These are phyloP conservation scores for Mytilinidion resinicola DNA, from an alignment of 495 filamentous ascomycete species.

Conservation along the genomic window DNA sequence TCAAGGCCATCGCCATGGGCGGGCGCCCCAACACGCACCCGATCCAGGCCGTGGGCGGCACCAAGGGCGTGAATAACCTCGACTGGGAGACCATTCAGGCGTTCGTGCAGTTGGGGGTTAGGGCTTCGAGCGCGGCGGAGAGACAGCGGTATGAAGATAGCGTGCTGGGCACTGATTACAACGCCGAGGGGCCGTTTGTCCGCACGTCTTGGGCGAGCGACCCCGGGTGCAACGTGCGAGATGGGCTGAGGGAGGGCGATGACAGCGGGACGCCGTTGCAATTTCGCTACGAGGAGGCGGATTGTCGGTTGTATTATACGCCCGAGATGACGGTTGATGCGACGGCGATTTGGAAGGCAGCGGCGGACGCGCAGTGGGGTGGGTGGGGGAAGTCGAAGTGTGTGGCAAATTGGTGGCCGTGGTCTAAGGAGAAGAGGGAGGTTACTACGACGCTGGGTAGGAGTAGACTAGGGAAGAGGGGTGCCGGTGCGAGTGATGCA, in stretches of 20 bases:
- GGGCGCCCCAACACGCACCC: slow-evolving; percentile 50
- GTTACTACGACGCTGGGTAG: slow-evolving; percentile 12
- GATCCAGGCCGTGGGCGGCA: slow-evolving; percentile 59
- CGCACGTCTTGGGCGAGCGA: slow-evolving; percentile 4
- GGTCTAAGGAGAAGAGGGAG: slow-evolving; percentile 2
- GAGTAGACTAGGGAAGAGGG: background rate
- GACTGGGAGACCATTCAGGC: slow-evolving; percentile 17
- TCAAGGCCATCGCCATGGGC: slow-evolving; percentile 56
- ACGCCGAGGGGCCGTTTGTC: slow-evolving; percentile 1
- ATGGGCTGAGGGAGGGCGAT: slow-evolving; percentile 30
- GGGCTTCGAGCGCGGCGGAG: background rate
- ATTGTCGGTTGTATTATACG: slow-evolving; percentile 35
- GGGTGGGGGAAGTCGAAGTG: slow-evolving; percentile 13
- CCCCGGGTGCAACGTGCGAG: slow-evolving; percentile 28
- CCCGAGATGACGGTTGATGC: slow-evolving; percentile 30
- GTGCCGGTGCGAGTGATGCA: background rate
- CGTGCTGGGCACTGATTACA: slow-evolving; percentile 4
- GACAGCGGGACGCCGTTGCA: slow-evolving; percentile 30
- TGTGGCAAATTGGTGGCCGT: background rate
- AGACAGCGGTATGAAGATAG: slow-evolving; percentile 3
- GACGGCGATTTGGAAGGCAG: slow-evolving; percentile 30
- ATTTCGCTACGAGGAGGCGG: slow-evolving; percentile 35
- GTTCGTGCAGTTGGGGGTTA: slow-evolving; percentile 5
- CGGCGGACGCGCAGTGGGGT: slow-evolving; percentile 28
- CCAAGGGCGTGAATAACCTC: slow-evolving; percentile 44